Evolutionary conservation across 768 basidiomycete species (phyloP).

Genomic region (Udeniomyces megalosporus): DNA sequence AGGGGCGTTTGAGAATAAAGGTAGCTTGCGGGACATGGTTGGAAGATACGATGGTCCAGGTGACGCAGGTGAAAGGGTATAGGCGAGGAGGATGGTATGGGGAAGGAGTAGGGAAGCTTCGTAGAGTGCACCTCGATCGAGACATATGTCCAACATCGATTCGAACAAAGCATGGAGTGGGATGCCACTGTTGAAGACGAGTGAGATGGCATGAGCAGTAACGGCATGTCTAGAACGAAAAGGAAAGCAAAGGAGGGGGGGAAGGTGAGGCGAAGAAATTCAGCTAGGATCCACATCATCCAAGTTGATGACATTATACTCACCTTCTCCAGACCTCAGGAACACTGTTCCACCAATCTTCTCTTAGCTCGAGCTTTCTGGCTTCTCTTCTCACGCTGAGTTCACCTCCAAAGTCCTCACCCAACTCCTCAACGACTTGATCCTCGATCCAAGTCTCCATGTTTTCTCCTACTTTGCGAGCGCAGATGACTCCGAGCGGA

Average conservation of each 20-base stretch:
- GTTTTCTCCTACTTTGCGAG: neutral
- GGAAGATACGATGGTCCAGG: slow-evolving; percentile 9
- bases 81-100: slow-evolving; percentile 4
- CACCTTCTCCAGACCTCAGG: slow-evolving; percentile 5
- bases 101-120: slow-evolving; percentile 9
- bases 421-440: slow-evolving; percentile 6
- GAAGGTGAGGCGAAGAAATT: no score
- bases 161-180: slow-evolving; percentile 9
- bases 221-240: neutral
- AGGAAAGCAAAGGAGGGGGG: neutral
- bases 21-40: neutral
- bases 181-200: neutral
- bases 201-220: slow-evolving; percentile 4
- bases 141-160: slow-evolving; percentile 2
- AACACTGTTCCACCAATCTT: slow-evolving; percentile 11
- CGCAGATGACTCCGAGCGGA: neutral
- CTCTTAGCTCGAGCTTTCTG: slow-evolving; percentile 8
- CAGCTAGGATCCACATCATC: neutral
- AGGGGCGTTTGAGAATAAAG: neutral
- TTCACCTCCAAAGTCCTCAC: neutral
- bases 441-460: slow-evolving; percentile 11
- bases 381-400: neutral
- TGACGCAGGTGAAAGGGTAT: neutral
- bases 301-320: neutral
- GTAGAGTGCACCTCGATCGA: neutral